These are phyloP conservation scores for Mycena indigotica DNA, from an alignment of 768 basidiomycete species.

Conservation along the genomic window DNA sequence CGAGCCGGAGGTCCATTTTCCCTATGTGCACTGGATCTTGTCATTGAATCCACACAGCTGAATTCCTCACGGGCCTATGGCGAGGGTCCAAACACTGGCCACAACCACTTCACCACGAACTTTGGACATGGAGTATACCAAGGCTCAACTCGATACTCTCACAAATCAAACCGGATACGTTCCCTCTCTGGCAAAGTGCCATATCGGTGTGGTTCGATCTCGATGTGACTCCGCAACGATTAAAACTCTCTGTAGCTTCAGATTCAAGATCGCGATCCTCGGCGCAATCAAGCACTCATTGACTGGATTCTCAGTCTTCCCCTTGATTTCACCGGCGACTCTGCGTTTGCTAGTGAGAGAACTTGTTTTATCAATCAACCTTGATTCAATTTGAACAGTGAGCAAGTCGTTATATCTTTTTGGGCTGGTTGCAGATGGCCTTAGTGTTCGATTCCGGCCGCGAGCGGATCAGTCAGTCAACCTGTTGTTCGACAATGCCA, in stretches of 20 bases:
- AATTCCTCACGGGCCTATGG: slow-evolving; percentile 69
- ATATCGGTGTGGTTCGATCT: slow-evolving; percentile 48
- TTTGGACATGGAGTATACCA: slow-evolving; percentile 75
- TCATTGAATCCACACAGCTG: slow-evolving; percentile 29
- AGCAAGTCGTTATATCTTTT: slow-evolving; percentile 73
- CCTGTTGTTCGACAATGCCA: slow-evolving; percentile 72
- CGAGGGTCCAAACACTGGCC: slow-evolving; percentile 90
- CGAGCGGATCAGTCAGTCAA: slow-evolving; percentile 69
- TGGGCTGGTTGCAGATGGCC: slow-evolving; percentile 64
- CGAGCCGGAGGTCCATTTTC: slow-evolving; percentile 76
- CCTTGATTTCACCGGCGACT: slow-evolving; percentile 81
- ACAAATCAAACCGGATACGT: slow-evolving; percentile 85
- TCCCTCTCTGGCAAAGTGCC: slow-evolving; percentile 71
- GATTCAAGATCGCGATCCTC: slow-evolving; percentile 75
- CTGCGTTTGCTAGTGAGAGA: slow-evolving; percentile 79
- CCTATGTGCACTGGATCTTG: slow-evolving; percentile 37
- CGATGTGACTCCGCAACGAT: slow-evolving; percentile 7
- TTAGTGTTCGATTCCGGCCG: slow-evolving; percentile 67
- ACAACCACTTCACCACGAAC: slow-evolving; percentile 44
- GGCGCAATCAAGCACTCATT: slow-evolving; percentile 70
- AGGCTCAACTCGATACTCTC: slow-evolving; percentile 65
- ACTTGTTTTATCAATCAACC: too few species aligned
- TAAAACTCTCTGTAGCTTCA: slow-evolving; percentile 39
- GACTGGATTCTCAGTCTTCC: slow-evolving; percentile 78
- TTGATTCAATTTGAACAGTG: slow-evolving; percentile 45